Conservation (phyloP, 208 protist species). For the Wallacemonas rigidus region DNA sequence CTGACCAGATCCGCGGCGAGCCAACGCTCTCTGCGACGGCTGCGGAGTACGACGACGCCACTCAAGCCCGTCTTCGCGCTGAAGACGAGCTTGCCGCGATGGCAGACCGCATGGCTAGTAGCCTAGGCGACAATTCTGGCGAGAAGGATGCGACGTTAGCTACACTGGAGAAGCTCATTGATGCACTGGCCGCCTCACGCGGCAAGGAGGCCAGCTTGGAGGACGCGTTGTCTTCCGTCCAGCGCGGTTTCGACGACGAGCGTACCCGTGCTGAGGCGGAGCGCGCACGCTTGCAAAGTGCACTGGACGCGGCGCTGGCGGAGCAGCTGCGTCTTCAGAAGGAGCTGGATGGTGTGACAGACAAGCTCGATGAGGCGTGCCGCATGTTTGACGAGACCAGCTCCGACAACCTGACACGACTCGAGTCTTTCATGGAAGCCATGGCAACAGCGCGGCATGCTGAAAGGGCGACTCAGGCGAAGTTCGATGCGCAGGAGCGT, state of each 20-base stretch:
- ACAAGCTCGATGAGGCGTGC: constrained; percentile 42
- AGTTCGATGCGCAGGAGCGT: constrained; percentile 29
- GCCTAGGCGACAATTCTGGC: constrained; percentile 7
- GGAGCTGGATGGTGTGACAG: constrained; percentile 35
- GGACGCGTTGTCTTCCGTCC: constrained; percentile 5
- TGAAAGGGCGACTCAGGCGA: constrained; percentile 29
- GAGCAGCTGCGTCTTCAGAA: constrained; percentile 30
- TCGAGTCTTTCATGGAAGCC: constrained; percentile 34
- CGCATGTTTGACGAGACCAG: constrained; percentile 29
- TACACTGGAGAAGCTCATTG: constrained; percentile 42
- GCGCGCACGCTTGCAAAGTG: neutral
- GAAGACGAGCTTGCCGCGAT: constrained; percentile 1
- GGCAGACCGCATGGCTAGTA: constrained; percentile 28
- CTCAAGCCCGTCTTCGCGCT: neutral
- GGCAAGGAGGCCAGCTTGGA: neutral
- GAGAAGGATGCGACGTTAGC: constrained; percentile 27
- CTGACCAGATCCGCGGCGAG: constrained; percentile 14
- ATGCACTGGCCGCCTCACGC: constrained; percentile 12
- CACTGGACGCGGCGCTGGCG: constrained; percentile 24
- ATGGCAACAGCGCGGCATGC: constrained; percentile 24
- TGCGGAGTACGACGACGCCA: constrained; percentile 14
- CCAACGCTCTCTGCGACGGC: constrained; percentile 20
- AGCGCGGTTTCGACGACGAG: neutral
- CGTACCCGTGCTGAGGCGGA: neutral
- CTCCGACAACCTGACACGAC: constrained; percentile 27